Conservation (phyloP, 495 filamentous ascomycete genomes). For the Xylaria telfairii region DNA sequence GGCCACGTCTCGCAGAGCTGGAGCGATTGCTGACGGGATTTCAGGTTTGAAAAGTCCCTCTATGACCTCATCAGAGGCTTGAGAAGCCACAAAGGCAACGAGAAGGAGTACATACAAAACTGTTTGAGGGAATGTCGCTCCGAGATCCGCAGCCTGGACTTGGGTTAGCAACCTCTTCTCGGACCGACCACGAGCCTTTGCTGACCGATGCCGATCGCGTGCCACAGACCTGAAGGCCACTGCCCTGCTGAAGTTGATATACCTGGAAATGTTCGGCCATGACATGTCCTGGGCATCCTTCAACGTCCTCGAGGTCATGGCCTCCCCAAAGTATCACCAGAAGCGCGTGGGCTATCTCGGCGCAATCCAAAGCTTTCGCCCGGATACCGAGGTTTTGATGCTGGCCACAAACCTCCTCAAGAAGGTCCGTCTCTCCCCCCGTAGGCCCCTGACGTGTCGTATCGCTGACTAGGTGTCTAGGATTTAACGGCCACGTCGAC, state of each 20-base stretch:
- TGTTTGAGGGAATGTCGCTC: conserved; percentile 91
- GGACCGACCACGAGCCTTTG: background rate
- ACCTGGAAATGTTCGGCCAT: conserved; percentile 98
- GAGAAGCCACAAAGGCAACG: conserved; percentile 89
- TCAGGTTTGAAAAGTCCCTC: conserved; percentile 97
- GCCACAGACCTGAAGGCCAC: conserved; percentile 88
- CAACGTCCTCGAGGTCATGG: conserved; percentile 98
- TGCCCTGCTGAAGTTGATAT: conserved; percentile 90
- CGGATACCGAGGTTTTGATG: conserved; percentile 97
- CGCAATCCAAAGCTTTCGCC: conserved; percentile 92
- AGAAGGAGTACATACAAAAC: conserved; percentile 90
- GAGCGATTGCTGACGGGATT: conserved; percentile 35
- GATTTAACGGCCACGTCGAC: conserved; percentile 79
- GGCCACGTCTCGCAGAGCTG: background rate
- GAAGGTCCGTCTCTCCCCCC: conserved; percentile 63
- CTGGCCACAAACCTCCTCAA: conserved; percentile 95
- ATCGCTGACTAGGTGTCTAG: conserved; percentile 48
- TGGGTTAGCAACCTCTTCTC: conserved; percentile 63
- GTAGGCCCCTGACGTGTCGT: background rate
- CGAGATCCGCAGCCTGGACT: conserved; percentile 88
- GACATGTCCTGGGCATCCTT: conserved; percentile 99
- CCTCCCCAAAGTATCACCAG: conserved; percentile 88
- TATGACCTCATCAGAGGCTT: conserved; percentile 98
- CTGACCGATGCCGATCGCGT: conserved; percentile 32
- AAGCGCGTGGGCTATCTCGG: conserved; percentile 97